Evolutionary conservation across 495 filamentous ascomycete genomes (phyloP).

Genomic region (Penicillium malachiteum): DNA sequence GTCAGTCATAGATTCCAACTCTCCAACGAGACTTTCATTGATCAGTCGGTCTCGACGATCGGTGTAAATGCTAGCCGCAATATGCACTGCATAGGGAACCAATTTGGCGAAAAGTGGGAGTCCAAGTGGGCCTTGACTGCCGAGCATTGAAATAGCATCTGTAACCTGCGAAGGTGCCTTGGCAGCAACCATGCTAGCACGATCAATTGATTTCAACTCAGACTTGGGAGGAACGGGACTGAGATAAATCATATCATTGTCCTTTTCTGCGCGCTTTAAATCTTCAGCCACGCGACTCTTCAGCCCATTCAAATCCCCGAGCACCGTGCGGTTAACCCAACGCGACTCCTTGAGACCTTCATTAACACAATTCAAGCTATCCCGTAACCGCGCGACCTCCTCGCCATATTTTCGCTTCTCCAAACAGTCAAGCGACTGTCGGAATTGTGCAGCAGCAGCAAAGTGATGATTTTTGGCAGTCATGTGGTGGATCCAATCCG

Average conservation of each 20-base stretch:
- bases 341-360: slow-evolving; percentile 83
- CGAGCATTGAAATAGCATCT: slow-evolving; percentile 73
- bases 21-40: slow-evolving; percentile 79
- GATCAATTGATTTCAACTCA: slow-evolving; percentile 79
- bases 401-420: slow-evolving; percentile 96
- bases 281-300: slow-evolving; percentile 82
- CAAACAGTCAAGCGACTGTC: slow-evolving; percentile 88
- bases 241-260: slow-evolving; percentile 94
- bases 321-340: slow-evolving; percentile 81
- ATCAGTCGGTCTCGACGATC: slow-evolving; percentile 86
- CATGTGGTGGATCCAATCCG: slow-evolving; percentile 98
- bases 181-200: slow-evolving; percentile 83
- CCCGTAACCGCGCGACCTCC: slow-evolving; percentile 83
- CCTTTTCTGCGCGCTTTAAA: slow-evolving; percentile 88
- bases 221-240: slow-evolving; percentile 82
- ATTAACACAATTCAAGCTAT: slow-evolving; percentile 78
- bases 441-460: slow-evolving; percentile 90
- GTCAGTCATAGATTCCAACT: slow-evolving; percentile 79
- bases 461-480: slow-evolving; percentile 97
- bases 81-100: slow-evolving; percentile 92
- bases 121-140: slow-evolving; percentile 75
- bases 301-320: slow-evolving; percentile 78
- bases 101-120: slow-evolving; percentile 85
- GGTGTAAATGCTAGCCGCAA: slow-evolving; percentile 92
- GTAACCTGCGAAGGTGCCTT: slow-evolving; percentile 81